A percentile compares a stretch with the other conserved stretches of the same genome.
These are phyloP conservation scores for Apodospora peruviana DNA, from an alignment of 495 filamentous ascomycete genomes.

Conservation along the genomic window DNA sequence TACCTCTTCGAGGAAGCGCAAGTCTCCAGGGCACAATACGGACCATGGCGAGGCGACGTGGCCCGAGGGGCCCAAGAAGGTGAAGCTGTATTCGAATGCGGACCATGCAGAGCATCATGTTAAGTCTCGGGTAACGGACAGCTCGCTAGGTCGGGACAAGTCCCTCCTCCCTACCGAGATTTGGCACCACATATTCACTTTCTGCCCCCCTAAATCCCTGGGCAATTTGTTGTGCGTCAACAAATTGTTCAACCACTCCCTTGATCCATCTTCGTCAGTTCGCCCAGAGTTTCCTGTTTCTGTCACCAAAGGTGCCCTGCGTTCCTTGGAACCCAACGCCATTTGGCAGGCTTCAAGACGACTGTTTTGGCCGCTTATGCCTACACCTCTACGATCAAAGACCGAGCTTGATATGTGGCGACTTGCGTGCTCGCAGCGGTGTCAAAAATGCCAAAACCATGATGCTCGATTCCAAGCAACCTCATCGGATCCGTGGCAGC, in stretches of 20 bases:
- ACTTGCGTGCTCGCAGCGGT: slow-evolving; percentile 45
- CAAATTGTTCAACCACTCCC: slow-evolving; percentile 48
- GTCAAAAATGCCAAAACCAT: slow-evolving; percentile 48
- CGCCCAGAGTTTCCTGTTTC: slow-evolving; percentile 18
- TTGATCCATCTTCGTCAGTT: slow-evolving; percentile 37
- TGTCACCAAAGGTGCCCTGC: slow-evolving; percentile 12
- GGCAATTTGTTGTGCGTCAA: slow-evolving; percentile 46
- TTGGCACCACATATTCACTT: slow-evolving; percentile 53
- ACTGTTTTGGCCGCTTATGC: slow-evolving; percentile 49
- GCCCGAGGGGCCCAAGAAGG: slow-evolving; percentile 24
- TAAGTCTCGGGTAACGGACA: slow-evolving; percentile 7
- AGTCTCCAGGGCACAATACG: slow-evolving; percentile 13
- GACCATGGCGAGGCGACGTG: background rate
- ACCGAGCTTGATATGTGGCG: slow-evolving; percentile 62
- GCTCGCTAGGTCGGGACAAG: slow-evolving; percentile 19
- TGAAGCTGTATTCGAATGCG: slow-evolving; percentile 20
- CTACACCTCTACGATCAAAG: slow-evolving; percentile 46
- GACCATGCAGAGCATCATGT: slow-evolving; percentile 6
- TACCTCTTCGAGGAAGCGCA: slow-evolving; percentile 33
- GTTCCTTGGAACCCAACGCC: slow-evolving; percentile 39
- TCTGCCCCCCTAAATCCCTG: slow-evolving; percentile 44
- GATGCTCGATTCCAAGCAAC: slow-evolving; percentile 8
- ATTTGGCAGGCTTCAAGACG: slow-evolving; percentile 58
- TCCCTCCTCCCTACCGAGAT: slow-evolving; percentile 44
- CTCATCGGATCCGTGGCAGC: slow-evolving; percentile 37